Percentiles rank a stretch among this genome's conserved stretches.
Evolutionary conservation across 805 yeast genomes (phyloP).

Genomic region (Yarrowia keelungensis): DNA sequence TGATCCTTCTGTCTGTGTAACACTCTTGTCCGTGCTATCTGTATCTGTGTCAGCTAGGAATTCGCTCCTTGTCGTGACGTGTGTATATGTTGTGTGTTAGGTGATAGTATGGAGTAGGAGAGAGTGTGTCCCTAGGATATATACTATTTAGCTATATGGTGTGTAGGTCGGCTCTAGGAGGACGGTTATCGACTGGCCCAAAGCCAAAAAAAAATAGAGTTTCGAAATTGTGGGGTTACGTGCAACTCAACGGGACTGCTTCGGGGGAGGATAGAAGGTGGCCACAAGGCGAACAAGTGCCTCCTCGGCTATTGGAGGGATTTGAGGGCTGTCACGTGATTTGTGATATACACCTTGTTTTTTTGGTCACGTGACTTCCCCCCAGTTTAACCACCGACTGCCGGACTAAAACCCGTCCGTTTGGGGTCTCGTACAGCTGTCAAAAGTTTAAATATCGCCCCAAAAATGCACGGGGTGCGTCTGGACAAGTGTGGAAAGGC

Average conservation of each 20-base stretch:
- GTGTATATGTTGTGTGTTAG: neutral
- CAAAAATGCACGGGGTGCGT: neutral
- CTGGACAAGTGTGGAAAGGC: too few species aligned
- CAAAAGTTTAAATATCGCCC: neutral
- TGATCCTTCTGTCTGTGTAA: neutral
- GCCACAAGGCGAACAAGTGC: neutral
- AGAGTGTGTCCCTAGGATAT: neutral
- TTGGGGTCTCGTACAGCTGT: neutral
- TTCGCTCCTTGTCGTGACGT: slow-evolving; percentile 9
- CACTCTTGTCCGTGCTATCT: neutral
- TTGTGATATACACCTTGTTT: too few species aligned
- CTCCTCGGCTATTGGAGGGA: neutral
- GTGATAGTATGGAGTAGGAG: too few species aligned
- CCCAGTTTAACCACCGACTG: too few species aligned
- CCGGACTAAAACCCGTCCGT: too few species aligned
- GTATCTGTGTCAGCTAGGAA: neutral
- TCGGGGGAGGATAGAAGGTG: neutral
- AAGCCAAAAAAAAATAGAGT: neutral
- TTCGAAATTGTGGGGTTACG: slow-evolving; percentile 23
- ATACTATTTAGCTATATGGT: neutral
- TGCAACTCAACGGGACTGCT: slow-evolving; percentile 16
- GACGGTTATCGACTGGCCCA: slow-evolving; percentile 27
- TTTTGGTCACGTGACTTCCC: too few species aligned
- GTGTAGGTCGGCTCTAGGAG: slow-evolving; percentile 4
- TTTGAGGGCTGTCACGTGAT: neutral